Percentiles rank a stretch among this genome's conserved stretches.
These are phyloP conservation scores for Pterocarpus santalinus DNA, from an alignment of 306 rosid species.

Conservation along the genomic window DNA sequence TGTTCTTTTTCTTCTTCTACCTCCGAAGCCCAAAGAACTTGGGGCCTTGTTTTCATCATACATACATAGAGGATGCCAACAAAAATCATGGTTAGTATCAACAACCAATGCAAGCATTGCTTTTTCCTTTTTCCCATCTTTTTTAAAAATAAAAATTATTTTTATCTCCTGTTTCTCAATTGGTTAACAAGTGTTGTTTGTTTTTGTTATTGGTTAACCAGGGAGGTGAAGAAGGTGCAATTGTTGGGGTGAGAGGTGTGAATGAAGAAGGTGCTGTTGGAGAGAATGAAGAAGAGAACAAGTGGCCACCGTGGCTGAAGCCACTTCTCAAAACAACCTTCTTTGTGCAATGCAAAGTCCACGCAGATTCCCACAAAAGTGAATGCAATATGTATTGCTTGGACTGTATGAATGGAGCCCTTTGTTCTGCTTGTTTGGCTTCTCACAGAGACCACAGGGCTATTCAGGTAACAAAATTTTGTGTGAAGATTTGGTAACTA, in stretches of 20 bases:
- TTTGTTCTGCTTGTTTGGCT: conserved; percentile 68
- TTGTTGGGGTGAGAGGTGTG: conserved; percentile 24
- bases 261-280: conserved; percentile 36
- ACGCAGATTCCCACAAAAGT: conserved; percentile 69
- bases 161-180: background rate
- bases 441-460: conserved; percentile 66
- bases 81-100: conserved; percentile 58
- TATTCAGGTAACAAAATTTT: conserved; percentile 64
- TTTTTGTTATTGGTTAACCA: conserved; percentile 30
- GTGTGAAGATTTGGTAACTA: background rate
- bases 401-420: conserved; percentile 74
- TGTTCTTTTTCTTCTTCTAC: background rate
- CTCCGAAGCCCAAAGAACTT: too few species aligned
- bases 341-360: conserved; percentile 75
- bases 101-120: conserved; percentile 20
- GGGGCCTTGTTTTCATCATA: too few species aligned
- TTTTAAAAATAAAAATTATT: background rate
- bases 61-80: conserved; percentile 35
- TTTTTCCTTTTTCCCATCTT: background rate
- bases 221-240: conserved; percentile 51
- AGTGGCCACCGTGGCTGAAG: conserved; percentile 73
- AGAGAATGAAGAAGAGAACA: conserved; percentile 51
- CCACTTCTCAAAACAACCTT: conserved; percentile 69
- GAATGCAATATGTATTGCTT: conserved; percentile 84
- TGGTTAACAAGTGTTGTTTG: conserved; percentile 3